A percentile compares a stretch with the other conserved stretches of the same genome.
phyloP scores from a whole-genome alignment of 176 grass and related monocot species.

The Puya raimondii region DNA sequence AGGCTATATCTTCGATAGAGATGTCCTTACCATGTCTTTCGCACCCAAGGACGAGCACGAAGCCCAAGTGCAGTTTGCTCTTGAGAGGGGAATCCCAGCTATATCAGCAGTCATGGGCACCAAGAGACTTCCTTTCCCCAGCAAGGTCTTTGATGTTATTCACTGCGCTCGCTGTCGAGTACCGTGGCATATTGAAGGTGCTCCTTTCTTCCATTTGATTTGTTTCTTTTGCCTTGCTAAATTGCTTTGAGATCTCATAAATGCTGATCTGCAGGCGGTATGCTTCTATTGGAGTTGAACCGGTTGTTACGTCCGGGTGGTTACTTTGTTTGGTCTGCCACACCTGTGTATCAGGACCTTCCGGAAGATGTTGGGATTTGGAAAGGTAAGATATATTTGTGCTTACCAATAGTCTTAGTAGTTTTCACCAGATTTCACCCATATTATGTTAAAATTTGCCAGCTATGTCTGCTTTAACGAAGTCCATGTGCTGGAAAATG shows the following conservation, averaged over 20 bases:
- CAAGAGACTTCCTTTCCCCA: conserved; percentile 89
- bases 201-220: conserved; percentile 10
- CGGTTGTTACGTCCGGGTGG: conserved; percentile 86
- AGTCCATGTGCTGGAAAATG: conserved; percentile 97
- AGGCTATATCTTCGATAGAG: conserved; percentile 97
- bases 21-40: conserved; percentile 92
- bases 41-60: conserved; percentile 99
- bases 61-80: conserved; percentile 97
- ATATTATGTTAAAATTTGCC: neutral
- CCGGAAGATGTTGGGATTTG: conserved; percentile 90
- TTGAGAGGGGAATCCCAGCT: conserved; percentile 97
- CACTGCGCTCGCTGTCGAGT: conserved; percentile 94
- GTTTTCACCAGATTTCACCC: neutral
- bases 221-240: conserved; percentile 15
- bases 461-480: conserved; percentile 85
- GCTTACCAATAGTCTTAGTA: neutral
- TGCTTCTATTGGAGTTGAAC: conserved; percentile 92
- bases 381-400: conserved; percentile 44
- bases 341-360: conserved; percentile 86
- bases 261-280: conserved; percentile 52
- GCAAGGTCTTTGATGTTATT: conserved; percentile 85
- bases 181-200: conserved; percentile 97
- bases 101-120: conserved; percentile 99
- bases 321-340: conserved; percentile 97
- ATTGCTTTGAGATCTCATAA: conserved; percentile 17